A percentile compares a stretch with the other conserved stretches of the same genome.
Evolutionary conservation across 257 asterid genomes (phyloP).

Genomic region (Buddleja alternifolia): DNA sequence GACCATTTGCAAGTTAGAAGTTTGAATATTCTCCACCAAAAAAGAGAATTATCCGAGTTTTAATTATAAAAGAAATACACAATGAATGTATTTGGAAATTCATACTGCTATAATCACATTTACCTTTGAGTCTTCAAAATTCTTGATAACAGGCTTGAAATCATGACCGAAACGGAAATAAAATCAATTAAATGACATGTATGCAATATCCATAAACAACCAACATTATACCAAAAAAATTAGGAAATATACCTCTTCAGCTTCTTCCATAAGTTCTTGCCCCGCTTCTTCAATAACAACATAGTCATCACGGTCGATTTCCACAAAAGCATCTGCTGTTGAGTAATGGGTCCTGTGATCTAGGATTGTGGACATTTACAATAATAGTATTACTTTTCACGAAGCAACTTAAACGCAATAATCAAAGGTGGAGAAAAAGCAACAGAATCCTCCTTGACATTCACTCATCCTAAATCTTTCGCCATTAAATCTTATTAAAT

Average conservation of each 20-base stretch:
- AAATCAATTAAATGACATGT: neutral
- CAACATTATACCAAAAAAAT: slow-evolving; percentile 18
- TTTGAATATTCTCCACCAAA: slow-evolving; percentile 16
- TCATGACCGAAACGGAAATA: slow-evolving; percentile 12
- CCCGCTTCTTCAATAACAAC: slow-evolving; percentile 88
- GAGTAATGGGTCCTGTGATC: slow-evolving; percentile 99
- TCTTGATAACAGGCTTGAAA: slow-evolving; percentile 5
- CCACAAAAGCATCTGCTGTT: slow-evolving; percentile 99
- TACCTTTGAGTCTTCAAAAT: neutral
- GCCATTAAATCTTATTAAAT: no score
- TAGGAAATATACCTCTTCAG: slow-evolving; percentile 72
- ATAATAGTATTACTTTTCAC: no score
- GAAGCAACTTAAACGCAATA: no score
- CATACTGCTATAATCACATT: slow-evolving; percentile 14
- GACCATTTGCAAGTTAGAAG: neutral
- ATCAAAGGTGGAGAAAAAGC: no score
- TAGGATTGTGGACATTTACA: no score
- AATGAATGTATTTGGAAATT: neutral
- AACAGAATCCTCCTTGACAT: no score
- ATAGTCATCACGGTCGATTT: slow-evolving; percentile 91
- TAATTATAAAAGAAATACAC: neutral
- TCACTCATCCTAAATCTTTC: no score
- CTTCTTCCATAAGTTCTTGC: slow-evolving; percentile 93
- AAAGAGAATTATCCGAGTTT: slow-evolving; percentile 9
- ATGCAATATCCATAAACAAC: slow-evolving; percentile 5